Conservation (phyloP, 2,329 filamentous ascomycete genomes). For the Scedosporium boydii region DNA sequence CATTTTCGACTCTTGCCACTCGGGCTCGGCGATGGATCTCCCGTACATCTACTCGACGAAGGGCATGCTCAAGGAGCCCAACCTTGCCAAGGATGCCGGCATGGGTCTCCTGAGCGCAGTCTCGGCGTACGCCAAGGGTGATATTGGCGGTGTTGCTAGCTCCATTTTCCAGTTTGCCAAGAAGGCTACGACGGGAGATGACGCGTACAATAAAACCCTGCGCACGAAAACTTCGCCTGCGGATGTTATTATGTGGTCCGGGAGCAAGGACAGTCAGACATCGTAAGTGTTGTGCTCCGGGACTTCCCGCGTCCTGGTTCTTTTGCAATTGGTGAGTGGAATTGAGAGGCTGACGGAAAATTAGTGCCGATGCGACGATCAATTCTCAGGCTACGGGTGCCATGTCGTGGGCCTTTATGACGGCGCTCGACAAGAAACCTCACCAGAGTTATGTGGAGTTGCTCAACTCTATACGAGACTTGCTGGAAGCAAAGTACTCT, state of each 20-base stretch:
- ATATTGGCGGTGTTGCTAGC: slow-evolving; percentile 66
- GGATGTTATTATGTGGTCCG: slow-evolving; percentile 89
- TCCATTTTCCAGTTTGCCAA: slow-evolving; percentile 71
- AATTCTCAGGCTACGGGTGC: slow-evolving; percentile 77
- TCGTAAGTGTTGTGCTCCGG: slow-evolving; percentile 29
- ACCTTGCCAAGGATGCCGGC: slow-evolving; percentile 62
- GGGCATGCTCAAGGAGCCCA: slow-evolving; percentile 64
- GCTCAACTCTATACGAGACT: slow-evolving; percentile 80
- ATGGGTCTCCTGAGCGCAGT: slow-evolving; percentile 59
- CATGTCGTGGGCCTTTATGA: slow-evolving; percentile 91
- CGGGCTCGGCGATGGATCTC: slow-evolving; percentile 46
- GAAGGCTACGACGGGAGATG: slow-evolving; percentile 59
- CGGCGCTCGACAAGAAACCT: slow-evolving; percentile 73
- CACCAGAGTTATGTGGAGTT: slow-evolving; percentile 88
- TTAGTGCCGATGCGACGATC: slow-evolving; percentile 73
- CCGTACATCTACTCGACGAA: slow-evolving; percentile 57
- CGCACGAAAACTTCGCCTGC: slow-evolving; percentile 80
- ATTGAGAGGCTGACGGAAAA: slow-evolving; percentile 12
- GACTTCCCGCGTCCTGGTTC: not conserved
- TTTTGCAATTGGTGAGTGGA: not conserved
- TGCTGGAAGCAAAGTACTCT: slow-evolving; percentile 67
- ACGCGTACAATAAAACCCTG: slow-evolving; percentile 62
- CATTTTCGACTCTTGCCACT: slow-evolving; percentile 49
- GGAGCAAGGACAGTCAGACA: slow-evolving; percentile 83
- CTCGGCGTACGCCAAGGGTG: slow-evolving; percentile 66